phyloP scores from a whole-genome alignment of 805 yeast species.

The Blastobotrys mokoenaii region DNA sequence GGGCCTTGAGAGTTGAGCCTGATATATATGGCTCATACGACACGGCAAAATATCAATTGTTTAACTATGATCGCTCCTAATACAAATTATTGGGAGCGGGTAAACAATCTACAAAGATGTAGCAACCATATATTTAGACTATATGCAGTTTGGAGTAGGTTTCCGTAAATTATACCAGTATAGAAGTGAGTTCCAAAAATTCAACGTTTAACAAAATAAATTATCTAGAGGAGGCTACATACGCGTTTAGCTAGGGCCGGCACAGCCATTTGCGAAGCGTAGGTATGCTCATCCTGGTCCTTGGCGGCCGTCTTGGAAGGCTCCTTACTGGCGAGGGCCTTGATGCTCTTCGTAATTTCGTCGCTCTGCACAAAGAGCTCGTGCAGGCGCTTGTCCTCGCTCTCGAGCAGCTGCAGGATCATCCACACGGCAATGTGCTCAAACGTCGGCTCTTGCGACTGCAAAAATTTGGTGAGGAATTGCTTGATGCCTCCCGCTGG shows the following conservation, averaged over 20 bases:
- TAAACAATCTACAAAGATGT: too few relatives aligned
- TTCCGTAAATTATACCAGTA: too few relatives aligned
- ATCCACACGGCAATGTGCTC: constrained; percentile 99
- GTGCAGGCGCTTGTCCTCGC: constrained; percentile 56
- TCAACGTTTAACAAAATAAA: too few relatives aligned
- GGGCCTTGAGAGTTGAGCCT: too few relatives aligned
- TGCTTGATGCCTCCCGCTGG: constrained; percentile 83
- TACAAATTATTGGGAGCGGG: too few relatives aligned
- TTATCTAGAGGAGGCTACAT: neutral
- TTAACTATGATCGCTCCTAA: too few relatives aligned
- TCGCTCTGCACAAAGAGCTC: constrained; percentile 25
- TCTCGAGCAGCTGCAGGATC: constrained; percentile 81
- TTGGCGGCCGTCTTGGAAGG: constrained; percentile 14
- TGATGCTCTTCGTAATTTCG: constrained; percentile 28
- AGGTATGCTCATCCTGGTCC: constrained; percentile 20
- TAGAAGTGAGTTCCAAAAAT: too few relatives aligned
- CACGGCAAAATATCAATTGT: too few relatives aligned
- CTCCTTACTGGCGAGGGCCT: constrained; percentile 26
- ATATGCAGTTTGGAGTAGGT: too few relatives aligned
- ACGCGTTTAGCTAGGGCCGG: constrained; percentile 30
- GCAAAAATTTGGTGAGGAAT: constrained; percentile 71
- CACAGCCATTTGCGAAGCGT: constrained; percentile 29
- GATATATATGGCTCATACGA: too few relatives aligned
- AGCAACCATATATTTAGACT: too few relatives aligned
- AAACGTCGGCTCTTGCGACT: constrained; percentile 82